Evolutionary conservation across 2,329 filamentous ascomycete species (phyloP).

Genomic region (Pyricularia sp.): DNA sequence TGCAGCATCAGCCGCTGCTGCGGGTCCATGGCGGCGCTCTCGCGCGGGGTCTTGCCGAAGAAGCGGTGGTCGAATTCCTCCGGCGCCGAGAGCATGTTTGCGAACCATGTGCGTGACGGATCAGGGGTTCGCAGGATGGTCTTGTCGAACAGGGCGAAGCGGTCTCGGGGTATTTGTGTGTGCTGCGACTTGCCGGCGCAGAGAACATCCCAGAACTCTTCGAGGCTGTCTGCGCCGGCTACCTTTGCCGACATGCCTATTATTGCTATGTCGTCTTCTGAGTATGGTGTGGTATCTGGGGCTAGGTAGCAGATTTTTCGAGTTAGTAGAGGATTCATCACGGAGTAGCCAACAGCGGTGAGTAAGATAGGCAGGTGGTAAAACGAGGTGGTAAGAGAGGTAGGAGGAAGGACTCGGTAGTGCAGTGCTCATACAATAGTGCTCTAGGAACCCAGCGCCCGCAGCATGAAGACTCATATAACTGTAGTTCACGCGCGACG

Average conservation of each 20-base stretch:
- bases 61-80: constrained; percentile 28
- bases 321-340: no score
- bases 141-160: constrained; percentile 16
- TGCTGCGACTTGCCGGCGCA: constrained; percentile 20
- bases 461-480: not conserved
- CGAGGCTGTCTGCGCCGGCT: constrained; percentile 22
- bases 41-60: constrained; percentile 27
- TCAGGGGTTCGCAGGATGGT: constrained; percentile 10
- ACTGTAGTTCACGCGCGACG: constrained; percentile 3
- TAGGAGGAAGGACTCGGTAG: no score
- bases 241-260: constrained; percentile 25
- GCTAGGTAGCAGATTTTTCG: no score
- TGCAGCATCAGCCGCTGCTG: constrained; percentile 28
- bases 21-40: constrained; percentile 27
- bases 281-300: not conserved
- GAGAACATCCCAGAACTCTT: constrained; percentile 23
- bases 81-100: constrained; percentile 15
- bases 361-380: no score
- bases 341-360: no score
- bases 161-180: constrained; percentile 13
- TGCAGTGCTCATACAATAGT: not conserved
- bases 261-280: constrained; percentile 19
- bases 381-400: no score
- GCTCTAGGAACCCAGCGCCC: no score
- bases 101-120: constrained; percentile 16